Conservation (phyloP, 2,329 filamentous ascomycete genomes). For the Thermothelomyces thermophilus region DNA sequence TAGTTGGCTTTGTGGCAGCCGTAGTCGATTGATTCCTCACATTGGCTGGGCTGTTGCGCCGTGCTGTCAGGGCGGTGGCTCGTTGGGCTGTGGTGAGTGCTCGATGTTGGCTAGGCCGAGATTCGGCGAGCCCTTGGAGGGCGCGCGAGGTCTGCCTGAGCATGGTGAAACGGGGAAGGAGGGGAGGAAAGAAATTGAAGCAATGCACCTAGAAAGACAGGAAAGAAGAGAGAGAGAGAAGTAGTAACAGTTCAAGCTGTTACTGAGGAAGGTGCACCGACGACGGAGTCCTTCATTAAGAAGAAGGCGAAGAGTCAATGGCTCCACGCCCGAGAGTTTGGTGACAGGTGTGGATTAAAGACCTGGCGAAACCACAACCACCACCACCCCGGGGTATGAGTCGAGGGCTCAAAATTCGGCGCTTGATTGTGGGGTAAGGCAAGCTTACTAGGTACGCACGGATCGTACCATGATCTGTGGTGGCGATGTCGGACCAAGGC, state of each 20-base stretch:
- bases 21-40: slow-evolving; percentile 46
- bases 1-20: slow-evolving; percentile 41
- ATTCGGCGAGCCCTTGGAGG: slow-evolving; percentile 37
- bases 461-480: slow-evolving; percentile 13
- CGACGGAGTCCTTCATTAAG: slow-evolving; percentile 16
- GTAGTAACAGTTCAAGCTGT: slow-evolving; percentile 18
- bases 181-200: slow-evolving; percentile 14
- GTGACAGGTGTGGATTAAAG: slow-evolving; percentile 7
- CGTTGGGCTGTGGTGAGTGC: slow-evolving; percentile 36
- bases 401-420: slow-evolving; percentile 20
- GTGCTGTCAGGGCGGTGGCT: slow-evolving; percentile 31
- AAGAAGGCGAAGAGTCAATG: slow-evolving; percentile 19
- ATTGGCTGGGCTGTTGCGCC: slow-evolving; percentile 36
- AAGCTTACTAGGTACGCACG: slow-evolving; percentile 15
- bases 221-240: slow-evolving; percentile 3
- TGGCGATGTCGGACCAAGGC: slow-evolving; percentile 24
- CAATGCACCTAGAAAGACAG: slow-evolving; percentile 2
- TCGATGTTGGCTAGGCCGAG: slow-evolving; percentile 32
- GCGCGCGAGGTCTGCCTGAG: slow-evolving; percentile 44
- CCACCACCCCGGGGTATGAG: slow-evolving; percentile 17
- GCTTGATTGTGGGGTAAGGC: slow-evolving; percentile 21
- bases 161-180: slow-evolving; percentile 33
- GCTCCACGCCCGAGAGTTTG: slow-evolving; percentile 1
- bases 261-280: slow-evolving; percentile 3
- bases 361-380: slow-evolving; percentile 16